phyloP scores from a whole-genome alignment of 768 basidiomycete genomes.

The Mycena rebaudengoi region DNA sequence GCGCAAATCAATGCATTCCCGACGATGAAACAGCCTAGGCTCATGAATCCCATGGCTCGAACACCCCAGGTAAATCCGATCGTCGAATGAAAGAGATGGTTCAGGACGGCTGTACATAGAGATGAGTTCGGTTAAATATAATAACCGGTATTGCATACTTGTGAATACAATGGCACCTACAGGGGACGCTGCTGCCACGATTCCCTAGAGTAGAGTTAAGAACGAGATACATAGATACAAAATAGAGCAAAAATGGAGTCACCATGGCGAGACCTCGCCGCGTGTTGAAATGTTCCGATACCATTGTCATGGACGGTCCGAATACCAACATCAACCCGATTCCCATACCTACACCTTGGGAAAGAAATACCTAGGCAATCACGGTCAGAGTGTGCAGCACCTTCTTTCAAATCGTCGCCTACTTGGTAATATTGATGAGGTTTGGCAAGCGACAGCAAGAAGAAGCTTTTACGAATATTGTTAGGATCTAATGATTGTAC shows the following conservation, averaged over 20 bases:
- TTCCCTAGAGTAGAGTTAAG: constrained; percentile 2
- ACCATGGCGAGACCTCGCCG: constrained; percentile 16
- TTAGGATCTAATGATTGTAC: not conserved
- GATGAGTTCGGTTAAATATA: not conserved
- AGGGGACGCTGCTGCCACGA: constrained; percentile 16
- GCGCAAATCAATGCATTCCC: constrained; percentile 10
- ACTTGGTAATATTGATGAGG: constrained; percentile 20
- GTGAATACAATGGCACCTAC: constrained; percentile 16
- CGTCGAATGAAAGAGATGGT: constrained; percentile 13
- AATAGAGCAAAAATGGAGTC: no score
- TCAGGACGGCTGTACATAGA: constrained; percentile 1
- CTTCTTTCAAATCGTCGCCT: not conserved
- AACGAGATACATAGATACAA: not conserved
- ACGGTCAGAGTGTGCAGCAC: not conserved
- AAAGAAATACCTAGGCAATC: constrained; percentile 4
- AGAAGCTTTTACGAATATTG: not conserved
- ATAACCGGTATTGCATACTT: not conserved
- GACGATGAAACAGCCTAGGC: constrained; percentile 12
- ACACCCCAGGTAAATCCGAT: constrained; percentile 16
- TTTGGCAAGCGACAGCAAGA: constrained; percentile 11
- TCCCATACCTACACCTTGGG: constrained; percentile 19
- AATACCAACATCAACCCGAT: constrained; percentile 17
- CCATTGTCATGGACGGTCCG: constrained; percentile 14
- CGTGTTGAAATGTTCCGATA: constrained; percentile 11
- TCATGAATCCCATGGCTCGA: constrained; percentile 17